Conservation (phyloP, 345 rosid species). For the Bruguiera gymnorhiza region DNA sequence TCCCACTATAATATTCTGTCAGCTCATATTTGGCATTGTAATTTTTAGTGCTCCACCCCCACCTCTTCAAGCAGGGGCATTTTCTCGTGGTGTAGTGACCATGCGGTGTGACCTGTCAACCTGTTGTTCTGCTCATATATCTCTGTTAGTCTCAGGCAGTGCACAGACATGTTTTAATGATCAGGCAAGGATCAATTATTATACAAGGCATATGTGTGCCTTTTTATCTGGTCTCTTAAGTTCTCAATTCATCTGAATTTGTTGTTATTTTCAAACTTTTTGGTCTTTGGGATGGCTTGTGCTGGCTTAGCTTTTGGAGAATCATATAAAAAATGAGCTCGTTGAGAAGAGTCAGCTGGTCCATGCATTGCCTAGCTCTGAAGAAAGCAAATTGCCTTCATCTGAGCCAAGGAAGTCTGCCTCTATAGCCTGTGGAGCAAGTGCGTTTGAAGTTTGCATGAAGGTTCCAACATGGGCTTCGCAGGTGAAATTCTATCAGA, state of each 20-base stretch:
- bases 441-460: conserved; percentile 88
- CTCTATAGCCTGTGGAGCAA: conserved; percentile 91
- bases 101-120: conserved; percentile 98
- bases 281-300: neutral
- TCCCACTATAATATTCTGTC: neutral
- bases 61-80: conserved; percentile 98
- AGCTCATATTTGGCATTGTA: conserved; percentile 12
- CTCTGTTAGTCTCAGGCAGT: conserved; percentile 94
- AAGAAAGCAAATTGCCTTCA: conserved; percentile 46
- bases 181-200: conserved; percentile 55
- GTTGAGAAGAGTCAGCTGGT: conserved; percentile 75
- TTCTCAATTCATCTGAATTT: neutral
- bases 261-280: conserved; percentile 12
- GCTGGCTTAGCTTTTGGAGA: conserved; percentile 76
- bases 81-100: conserved; percentile 97
- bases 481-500: conserved; percentile 52
- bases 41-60: conserved; percentile 96
- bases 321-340: conserved; percentile 88
- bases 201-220: too few species aligned
- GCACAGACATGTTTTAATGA: conserved; percentile 98
- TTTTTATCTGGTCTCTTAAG: neutral
- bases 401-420: conserved; percentile 88
- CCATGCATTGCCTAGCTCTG: conserved; percentile 53
- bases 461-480: conserved; percentile 97
- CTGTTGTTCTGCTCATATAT: conserved; percentile 81